Base-by-base conservation (phyloP, 1,139 yeast species). In the Saccharomyces hybrid region DNA sequence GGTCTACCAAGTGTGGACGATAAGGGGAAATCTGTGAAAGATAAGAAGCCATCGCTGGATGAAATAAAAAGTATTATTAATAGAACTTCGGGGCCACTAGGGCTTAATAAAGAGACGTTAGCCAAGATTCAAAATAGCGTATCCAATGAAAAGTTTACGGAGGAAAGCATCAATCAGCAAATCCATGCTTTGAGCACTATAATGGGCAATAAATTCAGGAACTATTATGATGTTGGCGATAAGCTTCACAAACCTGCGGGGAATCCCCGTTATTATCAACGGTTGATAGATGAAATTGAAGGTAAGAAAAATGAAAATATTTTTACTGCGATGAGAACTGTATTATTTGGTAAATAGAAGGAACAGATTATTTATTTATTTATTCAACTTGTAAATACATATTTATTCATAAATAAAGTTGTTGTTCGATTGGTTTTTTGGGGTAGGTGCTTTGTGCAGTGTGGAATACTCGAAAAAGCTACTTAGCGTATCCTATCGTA, bases 221-320 rank as follows among this genome's bases (percentile, higher is more conserved):
- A 80, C 58, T 81, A 82, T 65, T 86, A 86, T 67, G 74, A 78
- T 59, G 76, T 84, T 42, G 84, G 83, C 57, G 86, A 83, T 52
- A 85, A 86, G 68, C 71, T 90, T 58, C 72, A 81, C 64, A 76
- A 72, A 61, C 97, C 97, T 31, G 83, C 84, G 66, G 96, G 97
- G 1, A 88, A 89, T 68, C 91, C 96, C 2, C 73, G 78, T 51
- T 90, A 90, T 67, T 90, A 90, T 66, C 78, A 76, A 46, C 78
- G 95, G 64, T 76, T 90, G 54, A 65, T 86, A 72, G 76, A 78
- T 50, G 96, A 88, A 69, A 78, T 90, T 51, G 76, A 78, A 55
- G 93, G 95, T n/a, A 84, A 84, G 62, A 78, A 78, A 65, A 84
- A 81, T 69, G 96, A 88, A 70, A 78, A 81, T 19, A 73, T 86